phyloP scores from a whole-genome alignment of 495 filamentous ascomycete species.

The Bathelium albidoporum region DNA sequence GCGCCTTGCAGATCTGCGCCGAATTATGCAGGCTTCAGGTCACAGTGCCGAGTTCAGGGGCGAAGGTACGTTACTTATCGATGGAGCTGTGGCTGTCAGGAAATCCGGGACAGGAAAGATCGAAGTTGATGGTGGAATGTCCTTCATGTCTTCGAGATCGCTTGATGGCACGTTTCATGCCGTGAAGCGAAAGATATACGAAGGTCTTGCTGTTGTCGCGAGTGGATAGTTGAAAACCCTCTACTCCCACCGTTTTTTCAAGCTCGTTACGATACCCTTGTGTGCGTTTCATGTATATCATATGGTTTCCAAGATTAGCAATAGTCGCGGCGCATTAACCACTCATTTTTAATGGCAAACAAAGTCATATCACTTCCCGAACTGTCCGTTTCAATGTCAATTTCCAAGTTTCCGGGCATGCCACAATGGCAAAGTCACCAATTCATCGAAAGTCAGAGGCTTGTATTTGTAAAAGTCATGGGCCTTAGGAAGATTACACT shows the following conservation, averaged over 20 bases:
- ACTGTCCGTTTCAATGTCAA: background rate
- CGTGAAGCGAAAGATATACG: slow-evolving; percentile 20
- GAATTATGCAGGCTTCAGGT: slow-evolving; percentile 68
- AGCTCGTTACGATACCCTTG: background rate
- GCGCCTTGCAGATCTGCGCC: slow-evolving; percentile 75
- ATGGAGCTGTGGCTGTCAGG: slow-evolving; percentile 75
- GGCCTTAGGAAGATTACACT: background rate
- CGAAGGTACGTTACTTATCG: slow-evolving; percentile 83
- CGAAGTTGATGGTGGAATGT: slow-evolving; percentile 64
- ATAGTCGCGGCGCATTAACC: background rate
- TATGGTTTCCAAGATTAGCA: background rate
- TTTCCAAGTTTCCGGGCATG: too few species aligned
- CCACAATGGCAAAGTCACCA: background rate
- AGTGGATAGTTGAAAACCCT: slow-evolving; percentile 5
- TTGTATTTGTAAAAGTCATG: background rate
- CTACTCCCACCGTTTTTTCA: background rate
- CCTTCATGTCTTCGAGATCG: background rate
- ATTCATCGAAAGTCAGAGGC: background rate
- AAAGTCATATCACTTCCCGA: background rate
- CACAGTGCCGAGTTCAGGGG: slow-evolving; percentile 88
- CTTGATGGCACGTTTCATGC: slow-evolving; percentile 16
- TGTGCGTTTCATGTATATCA: background rate
- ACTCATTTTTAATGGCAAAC: background rate
- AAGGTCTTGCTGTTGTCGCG: slow-evolving; percentile 22
- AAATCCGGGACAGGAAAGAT: slow-evolving; percentile 80